Conservation (phyloP, 345 rosid genomes). For the Raphanus raphanistrum region DNA sequence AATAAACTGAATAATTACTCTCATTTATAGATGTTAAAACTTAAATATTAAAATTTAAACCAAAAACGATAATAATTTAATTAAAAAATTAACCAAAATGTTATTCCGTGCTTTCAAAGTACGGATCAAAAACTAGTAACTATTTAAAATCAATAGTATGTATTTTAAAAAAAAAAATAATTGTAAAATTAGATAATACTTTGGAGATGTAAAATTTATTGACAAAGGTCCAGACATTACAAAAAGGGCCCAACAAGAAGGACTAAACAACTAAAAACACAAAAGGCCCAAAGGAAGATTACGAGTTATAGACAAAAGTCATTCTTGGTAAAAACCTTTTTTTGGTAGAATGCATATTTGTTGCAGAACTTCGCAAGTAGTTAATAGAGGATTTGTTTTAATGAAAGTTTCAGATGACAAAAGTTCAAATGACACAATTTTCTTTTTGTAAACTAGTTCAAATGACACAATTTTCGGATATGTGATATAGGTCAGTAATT, state of each 20-base stretch:
- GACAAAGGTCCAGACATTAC: not conserved
- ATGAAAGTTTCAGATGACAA: not conserved
- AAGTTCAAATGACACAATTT: not conserved
- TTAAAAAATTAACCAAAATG: too few relatives aligned
- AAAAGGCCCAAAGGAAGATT: not conserved
- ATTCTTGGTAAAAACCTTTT: not conserved
- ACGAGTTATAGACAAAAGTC: not conserved
- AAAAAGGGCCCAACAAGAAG: not conserved
- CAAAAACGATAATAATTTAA: too few relatives aligned
- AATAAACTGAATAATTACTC: too few relatives aligned
- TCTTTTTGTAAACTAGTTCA: not conserved
- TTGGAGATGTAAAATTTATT: too few relatives aligned
- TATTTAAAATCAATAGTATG: too few relatives aligned
- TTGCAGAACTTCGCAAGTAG: not conserved
- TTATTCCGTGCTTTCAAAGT: too few relatives aligned
- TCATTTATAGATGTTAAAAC: too few relatives aligned
- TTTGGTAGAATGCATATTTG: too few relatives aligned
- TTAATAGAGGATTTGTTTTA: not conserved
- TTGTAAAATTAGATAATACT: too few relatives aligned
- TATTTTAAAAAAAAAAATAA: too few relatives aligned
- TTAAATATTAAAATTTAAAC: too few relatives aligned
- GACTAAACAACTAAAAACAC: not conserved
- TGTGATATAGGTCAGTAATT: not conserved
- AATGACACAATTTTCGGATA: not conserved
- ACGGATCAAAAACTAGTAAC: too few relatives aligned